Percentiles rank a stretch among this genome's conserved stretches.
phyloP scores from a whole-genome alignment of 2,329 filamentous ascomycete genomes.

The Penicillium sp. region DNA sequence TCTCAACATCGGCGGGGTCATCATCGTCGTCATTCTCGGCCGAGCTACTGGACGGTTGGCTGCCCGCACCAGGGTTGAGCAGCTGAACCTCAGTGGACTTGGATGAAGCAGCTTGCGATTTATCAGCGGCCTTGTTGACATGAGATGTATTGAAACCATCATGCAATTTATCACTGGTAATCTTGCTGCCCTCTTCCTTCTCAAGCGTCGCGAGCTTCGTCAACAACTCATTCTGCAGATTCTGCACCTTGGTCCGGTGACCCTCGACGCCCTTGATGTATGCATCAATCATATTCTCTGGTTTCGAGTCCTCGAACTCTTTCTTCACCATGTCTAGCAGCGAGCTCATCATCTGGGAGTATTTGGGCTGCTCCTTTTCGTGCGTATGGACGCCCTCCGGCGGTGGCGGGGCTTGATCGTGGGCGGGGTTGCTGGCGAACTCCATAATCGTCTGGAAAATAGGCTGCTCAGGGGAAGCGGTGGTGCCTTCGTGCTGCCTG shows the following conservation, averaged over 20 bases:
- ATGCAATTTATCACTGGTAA: constrained; percentile 86
- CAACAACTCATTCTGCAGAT: constrained; percentile 72
- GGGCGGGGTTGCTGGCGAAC: constrained; percentile 66
- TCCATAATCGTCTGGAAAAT: constrained; percentile 90
- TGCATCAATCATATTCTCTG: constrained; percentile 66
- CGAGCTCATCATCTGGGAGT: constrained; percentile 98
- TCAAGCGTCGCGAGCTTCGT: constrained; percentile 77
- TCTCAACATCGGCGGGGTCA: constrained; percentile 72
- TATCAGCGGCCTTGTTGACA: constrained; percentile 63
- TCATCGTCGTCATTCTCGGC: constrained; percentile 53
- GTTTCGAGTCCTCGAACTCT: constrained; percentile 71
- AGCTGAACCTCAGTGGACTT: constrained; percentile 59
- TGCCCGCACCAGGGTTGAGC: constrained; percentile 63
- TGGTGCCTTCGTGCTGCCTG: constrained; percentile 68
- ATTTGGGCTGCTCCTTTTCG: constrained; percentile 74
- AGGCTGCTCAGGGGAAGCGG: constrained; percentile 69
- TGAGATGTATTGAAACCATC: constrained; percentile 88
- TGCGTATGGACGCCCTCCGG: constrained; percentile 78
- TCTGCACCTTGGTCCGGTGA: constrained; percentile 75
- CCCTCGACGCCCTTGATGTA: constrained; percentile 76
- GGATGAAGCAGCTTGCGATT: constrained; percentile 30
- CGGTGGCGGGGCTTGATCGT: constrained; percentile 72
- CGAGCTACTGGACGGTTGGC: constrained; percentile 50
- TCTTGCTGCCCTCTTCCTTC: constrained; percentile 81
- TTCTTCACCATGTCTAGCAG: constrained; percentile 91